Base-by-base conservation (phyloP, 495 filamentous ascomycete genomes). In the Tuber microsphaerosporum region DNA sequence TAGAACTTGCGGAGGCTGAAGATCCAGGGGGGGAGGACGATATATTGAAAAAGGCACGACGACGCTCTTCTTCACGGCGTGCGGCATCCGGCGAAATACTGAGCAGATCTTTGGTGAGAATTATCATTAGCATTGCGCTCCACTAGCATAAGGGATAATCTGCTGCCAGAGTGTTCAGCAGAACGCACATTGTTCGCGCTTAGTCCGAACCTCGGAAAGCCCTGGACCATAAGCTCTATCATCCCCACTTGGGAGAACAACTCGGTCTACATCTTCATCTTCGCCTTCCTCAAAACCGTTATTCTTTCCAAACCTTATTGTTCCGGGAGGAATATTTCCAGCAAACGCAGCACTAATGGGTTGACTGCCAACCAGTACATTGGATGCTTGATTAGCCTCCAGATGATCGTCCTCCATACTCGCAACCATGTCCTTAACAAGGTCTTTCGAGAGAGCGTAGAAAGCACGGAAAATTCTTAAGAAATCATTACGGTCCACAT, bases 391-490 rank as follows among this genome's bases (percentile, higher is more conserved):
- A 70, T 84, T 87, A 31, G 89, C 90, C 73, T 91, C 90, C 81
- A 93, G 87, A 70, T 90, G 89, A 75, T 94, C 91, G 73, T 96
- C 92, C 77, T 96, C 92, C 82, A 93, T 87, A 4, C 89, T 89
- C 37, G 92, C 91, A 68, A 97, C 87, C 79, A 97, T 91, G 77
- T 97, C 93, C 70, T 88, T 88, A 48, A 94, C 93, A 78, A 96
- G 89, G 81, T 97, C 91, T 78, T 92, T 91, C 81, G 91, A 94
- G 1, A 97, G 87, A 6, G 91, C 89, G 82, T 97, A 97, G 82
- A 92, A 95, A 2, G 94, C 93, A 31, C 92, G 87, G 86, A 98
- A 97, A 82, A 99, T 90, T 37, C 93, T 90, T 39, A 97, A 85
- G 79, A 97, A 97, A 83, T 99, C 96, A 70, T 92, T 91, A 12